Evolutionary conservation across 306 rosid species (phyloP).

Genomic region (Acacia confusa): DNA sequence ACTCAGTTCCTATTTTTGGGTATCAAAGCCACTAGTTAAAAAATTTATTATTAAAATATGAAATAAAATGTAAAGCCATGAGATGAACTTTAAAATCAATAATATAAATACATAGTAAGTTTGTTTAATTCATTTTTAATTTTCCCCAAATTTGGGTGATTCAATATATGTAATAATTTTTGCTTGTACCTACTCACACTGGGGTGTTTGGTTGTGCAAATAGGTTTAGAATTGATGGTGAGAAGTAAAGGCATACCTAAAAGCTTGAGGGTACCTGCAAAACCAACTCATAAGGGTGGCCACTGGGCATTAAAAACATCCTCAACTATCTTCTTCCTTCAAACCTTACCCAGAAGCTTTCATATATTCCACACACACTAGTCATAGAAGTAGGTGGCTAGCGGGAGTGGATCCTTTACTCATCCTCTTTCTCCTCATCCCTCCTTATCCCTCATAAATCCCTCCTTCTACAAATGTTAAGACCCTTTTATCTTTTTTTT

Average conservation of each 20-base stretch:
- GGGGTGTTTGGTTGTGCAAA: background rate
- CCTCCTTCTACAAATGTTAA: no score
- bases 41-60: background rate
- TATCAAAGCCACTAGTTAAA: background rate
- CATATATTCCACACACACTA: no score
- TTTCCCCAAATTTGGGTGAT: background rate
- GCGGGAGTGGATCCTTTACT: no score
- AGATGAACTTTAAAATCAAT: background rate
- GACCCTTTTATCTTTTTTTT: no score
- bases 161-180: background rate
- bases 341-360: background rate
- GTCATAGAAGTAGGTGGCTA: background rate
- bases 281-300: background rate
- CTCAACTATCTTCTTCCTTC: background rate
- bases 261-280: background rate
- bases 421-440: no score
- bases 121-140: background rate
- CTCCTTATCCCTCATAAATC: no score
- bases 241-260: background rate
- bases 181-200: background rate
- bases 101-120: background rate
- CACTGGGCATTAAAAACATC: background rate
- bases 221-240: background rate
- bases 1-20: no score
- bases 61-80: background rate